Base-by-base conservation (phyloP, 148 eudicot genomes). In the Vaccinium myrtillus region DNA sequence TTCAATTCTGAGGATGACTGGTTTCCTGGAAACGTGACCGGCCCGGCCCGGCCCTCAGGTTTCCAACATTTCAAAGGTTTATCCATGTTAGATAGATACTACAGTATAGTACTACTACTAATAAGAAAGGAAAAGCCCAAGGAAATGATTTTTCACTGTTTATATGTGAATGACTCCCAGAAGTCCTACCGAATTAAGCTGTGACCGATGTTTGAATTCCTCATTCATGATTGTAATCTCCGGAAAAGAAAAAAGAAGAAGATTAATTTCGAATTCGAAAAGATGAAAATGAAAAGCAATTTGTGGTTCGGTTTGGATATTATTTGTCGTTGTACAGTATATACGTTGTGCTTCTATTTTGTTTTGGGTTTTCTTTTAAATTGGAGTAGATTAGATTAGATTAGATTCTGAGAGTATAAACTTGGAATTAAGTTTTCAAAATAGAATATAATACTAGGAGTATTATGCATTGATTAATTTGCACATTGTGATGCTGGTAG, bases 1-100 rank as follows among this genome's bases (percentile, higher is more conserved):
- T 89, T 91, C 93, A 5, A 81, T 95, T 88, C 93, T 93, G 74
- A 87, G 91, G 79, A 89, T 95, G 90, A 95, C 98, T 46, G 97
- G 98, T 21, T 93, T 93, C 83, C 88, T 92, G 59, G 97, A 95
- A 88, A 84, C 94, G 36, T 93, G 77, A 87, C 48, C 8, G 25
- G 9, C 48, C 8, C n/a, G 25, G 9, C 49, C 25, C 7, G 23
- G 21, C 71, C 71, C 18, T 55, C 36, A 53, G 32, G 43, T 78
- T 78, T 53, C 58, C 63, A 10, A 16, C 43, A 78, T 53, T 78
- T 5, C 39, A 36, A 36, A n/a, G 59, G 13, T 51, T 77, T 25
- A 67, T 7, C 59, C 16, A 9, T 2, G 15, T 12, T 54, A 54
- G 58, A 9, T 14, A 54, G 58, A 51, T 53, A 53, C 39, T 36